These are phyloP conservation scores for Nothopassalora personata DNA, from an alignment of 2,329 filamentous ascomycete species.

Conservation along the genomic window DNA sequence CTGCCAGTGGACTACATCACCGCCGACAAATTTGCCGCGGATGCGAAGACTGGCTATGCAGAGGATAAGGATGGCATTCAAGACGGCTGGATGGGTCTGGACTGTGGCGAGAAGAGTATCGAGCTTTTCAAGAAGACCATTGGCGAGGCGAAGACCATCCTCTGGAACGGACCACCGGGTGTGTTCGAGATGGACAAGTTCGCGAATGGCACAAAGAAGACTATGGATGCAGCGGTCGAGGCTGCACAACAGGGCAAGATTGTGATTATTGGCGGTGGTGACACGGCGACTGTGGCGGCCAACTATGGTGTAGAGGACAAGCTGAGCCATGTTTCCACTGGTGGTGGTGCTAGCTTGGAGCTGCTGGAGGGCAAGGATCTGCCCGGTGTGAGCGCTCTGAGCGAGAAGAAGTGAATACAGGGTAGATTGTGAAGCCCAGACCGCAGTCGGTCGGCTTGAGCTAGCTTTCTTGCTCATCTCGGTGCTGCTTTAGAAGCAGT, in stretches of 20 bases:
- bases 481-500: not conserved
- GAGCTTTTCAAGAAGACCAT: slow-evolving; percentile 87
- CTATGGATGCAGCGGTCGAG: slow-evolving; percentile 78
- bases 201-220: slow-evolving; percentile 84
- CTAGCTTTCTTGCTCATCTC: not conserved
- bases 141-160: slow-evolving; percentile 83
- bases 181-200: slow-evolving; percentile 98
- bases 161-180: slow-evolving; percentile 97
- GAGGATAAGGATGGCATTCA: slow-evolving; percentile 86
- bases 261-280: slow-evolving; percentile 96
- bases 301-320: slow-evolving; percentile 96
- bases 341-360: slow-evolving; percentile 91
- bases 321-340: slow-evolving; percentile 96
- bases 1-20: slow-evolving; percentile 94
- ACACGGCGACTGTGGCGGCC: slow-evolving; percentile 94
- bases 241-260: slow-evolving; percentile 82
- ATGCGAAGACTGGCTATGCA: slow-evolving; percentile 75
- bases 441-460: slow-evolving; percentile 2
- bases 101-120: slow-evolving; percentile 84
- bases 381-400: slow-evolving; percentile 87
- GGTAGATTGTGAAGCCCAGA: slow-evolving; percentile 6
- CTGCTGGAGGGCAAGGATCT: slow-evolving; percentile 96
- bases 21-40: slow-evolving; percentile 85
- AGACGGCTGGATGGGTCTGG: slow-evolving; percentile 96
- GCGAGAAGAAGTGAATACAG: slow-evolving; percentile 35